phyloP scores from a whole-genome alignment of 106 monocot genomes.

The Apostasia shenzhenica region DNA sequence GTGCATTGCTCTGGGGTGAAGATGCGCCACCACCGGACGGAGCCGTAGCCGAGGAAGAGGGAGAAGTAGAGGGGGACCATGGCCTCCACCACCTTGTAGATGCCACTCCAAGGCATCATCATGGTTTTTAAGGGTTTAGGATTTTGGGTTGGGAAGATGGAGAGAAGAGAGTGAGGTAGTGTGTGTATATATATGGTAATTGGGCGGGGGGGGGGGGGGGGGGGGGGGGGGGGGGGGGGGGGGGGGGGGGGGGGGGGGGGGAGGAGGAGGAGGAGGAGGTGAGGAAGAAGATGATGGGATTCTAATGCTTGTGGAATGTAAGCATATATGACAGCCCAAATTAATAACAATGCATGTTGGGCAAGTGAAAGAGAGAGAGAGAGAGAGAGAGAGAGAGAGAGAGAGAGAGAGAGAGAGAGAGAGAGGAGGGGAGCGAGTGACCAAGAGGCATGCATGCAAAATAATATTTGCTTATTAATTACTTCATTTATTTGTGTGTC shows the following conservation, averaged over 20 bases:
- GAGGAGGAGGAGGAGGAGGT: not conserved
- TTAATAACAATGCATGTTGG: too few relatives aligned
- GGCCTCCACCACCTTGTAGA: slow-evolving; percentile 70
- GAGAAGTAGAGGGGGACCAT: slow-evolving; percentile 76
- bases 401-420: too few relatives aligned
- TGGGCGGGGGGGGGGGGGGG: not conserved
- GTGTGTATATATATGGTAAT: not conserved
- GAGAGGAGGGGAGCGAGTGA: too few relatives aligned
- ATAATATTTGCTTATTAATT: too few relatives aligned
- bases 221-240: not conserved
- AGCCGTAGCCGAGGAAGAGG: slow-evolving; percentile 59
- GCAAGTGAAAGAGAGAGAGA: too few relatives aligned
- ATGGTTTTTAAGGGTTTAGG: not conserved
- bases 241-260: not conserved
- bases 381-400: too few relatives aligned
- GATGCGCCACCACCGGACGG: slow-evolving; percentile 72
- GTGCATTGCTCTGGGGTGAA: slow-evolving; percentile 68
- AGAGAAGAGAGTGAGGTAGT: not conserved
- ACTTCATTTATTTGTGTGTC: too few relatives aligned
- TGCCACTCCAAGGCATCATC: slow-evolving; percentile 66
- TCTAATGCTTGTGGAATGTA: too few relatives aligned
- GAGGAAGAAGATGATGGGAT: not conserved
- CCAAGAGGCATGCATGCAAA: too few relatives aligned
- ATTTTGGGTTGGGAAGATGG: not conserved
- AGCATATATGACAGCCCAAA: too few relatives aligned